A percentile compares a stretch with the other conserved stretches of the same genome.
Conservation (phyloP, 345 rosid genomes). For the Limnanthes douglasii region DNA sequence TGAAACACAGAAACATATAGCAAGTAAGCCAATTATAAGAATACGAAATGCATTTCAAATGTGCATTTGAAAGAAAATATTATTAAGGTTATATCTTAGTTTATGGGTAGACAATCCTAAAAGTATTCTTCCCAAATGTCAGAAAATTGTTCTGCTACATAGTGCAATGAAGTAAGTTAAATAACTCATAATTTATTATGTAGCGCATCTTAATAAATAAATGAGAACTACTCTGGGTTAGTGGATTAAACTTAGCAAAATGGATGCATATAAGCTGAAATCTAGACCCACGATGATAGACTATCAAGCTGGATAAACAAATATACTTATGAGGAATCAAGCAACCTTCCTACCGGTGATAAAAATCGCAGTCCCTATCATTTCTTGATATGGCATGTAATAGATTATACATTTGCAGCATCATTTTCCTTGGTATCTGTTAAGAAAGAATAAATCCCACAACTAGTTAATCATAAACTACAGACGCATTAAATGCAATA, state of each 20-base stretch:
- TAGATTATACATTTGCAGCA: constrained; percentile 91
- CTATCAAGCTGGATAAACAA: background rate
- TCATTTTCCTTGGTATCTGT: constrained; percentile 96
- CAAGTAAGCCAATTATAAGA: background rate
- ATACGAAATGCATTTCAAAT: too few relatives aligned
- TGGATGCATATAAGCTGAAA: constrained; percentile 1
- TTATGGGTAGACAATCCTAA: too few relatives aligned
- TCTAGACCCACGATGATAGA: constrained; percentile 2
- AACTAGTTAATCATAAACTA: constrained; percentile 6
- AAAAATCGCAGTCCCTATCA: constrained; percentile 92
- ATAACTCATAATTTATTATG: too few relatives aligned
- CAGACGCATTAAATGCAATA: background rate
- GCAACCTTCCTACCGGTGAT: constrained; percentile 64
- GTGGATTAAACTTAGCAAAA: background rate
- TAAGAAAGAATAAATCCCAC: constrained; percentile 11
- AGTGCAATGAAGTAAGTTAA: too few relatives aligned
- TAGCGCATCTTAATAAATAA: too few relatives aligned
- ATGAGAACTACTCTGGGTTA: too few relatives aligned
- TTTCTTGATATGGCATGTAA: constrained; percentile 85
- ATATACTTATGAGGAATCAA: constrained; percentile 4
- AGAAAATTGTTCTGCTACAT: too few relatives aligned
- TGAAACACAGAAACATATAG: constrained; percentile 18
- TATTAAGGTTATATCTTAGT: too few relatives aligned
- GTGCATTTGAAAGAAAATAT: too few relatives aligned
- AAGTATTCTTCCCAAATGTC: too few relatives aligned